Percentiles rank a stretch among this genome's conserved stretches.
Evolutionary conservation across 1,284 basidiomycete species (phyloP).

Genomic region (Coriolopsis trogii): DNA sequence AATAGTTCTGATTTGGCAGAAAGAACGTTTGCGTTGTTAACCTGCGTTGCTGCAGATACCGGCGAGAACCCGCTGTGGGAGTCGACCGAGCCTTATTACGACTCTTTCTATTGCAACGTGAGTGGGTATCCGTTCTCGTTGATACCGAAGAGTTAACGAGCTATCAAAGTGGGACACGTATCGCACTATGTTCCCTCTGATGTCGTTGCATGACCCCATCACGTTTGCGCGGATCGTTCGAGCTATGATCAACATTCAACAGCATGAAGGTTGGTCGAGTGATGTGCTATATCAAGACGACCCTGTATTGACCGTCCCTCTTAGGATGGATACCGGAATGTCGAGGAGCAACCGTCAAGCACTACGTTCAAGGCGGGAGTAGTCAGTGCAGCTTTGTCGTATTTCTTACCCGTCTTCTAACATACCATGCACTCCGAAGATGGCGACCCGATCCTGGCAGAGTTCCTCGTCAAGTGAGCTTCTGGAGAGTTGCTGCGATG

Average conservation of each 20-base stretch:
- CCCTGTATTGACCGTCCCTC: neutral
- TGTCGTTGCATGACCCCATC: constrained; percentile 61
- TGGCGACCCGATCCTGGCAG: constrained; percentile 63
- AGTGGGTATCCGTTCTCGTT: constrained; percentile 22
- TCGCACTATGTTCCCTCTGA: constrained; percentile 60
- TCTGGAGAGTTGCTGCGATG: too few relatives aligned
- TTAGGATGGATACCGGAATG: constrained; percentile 67
- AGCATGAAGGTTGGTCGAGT: constrained; percentile 53
- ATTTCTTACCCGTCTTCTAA: too few relatives aligned
- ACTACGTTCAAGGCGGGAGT: constrained; percentile 69
- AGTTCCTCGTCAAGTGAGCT: constrained; percentile 68
- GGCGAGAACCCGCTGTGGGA: constrained; percentile 73
- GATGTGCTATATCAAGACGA: neutral
- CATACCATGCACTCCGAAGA: constrained; percentile 37
- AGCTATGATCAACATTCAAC: constrained; percentile 68
- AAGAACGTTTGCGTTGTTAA: neutral
- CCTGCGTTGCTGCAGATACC: constrained; percentile 48
- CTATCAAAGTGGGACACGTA: constrained; percentile 59
- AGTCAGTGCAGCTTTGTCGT: constrained; percentile 45
- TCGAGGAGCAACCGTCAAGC: constrained; percentile 50
- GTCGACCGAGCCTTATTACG: constrained; percentile 66
- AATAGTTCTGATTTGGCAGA: constrained; percentile 20
- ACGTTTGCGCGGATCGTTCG: constrained; percentile 59
- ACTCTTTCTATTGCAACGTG: constrained; percentile 72
- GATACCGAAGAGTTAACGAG: neutral